Evolutionary conservation across 805 yeast genomes (phyloP), one percentile per base, ranked within the genome.

Genomic region (Cyberlindnera galapagoensis): DNA sequence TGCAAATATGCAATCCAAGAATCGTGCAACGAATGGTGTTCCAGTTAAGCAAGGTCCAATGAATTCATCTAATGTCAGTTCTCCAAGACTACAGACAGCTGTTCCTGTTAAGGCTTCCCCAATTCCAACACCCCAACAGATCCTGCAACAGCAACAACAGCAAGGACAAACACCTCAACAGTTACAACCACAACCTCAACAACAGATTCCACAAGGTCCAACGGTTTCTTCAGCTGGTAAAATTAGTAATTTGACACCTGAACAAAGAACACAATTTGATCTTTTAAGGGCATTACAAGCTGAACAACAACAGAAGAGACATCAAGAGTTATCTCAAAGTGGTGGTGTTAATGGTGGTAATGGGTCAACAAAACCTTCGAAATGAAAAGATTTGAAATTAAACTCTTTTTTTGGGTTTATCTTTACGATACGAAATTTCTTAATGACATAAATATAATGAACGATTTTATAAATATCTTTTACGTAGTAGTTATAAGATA

Each of bases 1-100:
- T 40, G 76, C 82, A 1, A 71, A 66, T 38, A 55, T 72, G 21
- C 80, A 74, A 49, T 41, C 43, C 3, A 47, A 44, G 45, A 69
- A 63, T 29, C 54, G 63, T 19, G 51, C 30, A 36, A 48, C 52
- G 27, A 33, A 37, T 33, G 33, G 40, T 9, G 31, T 19, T 18
- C 21, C 26, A 7, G 17, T 21, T 6, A 6, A 14, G 9, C 15
- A 28, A 19, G 30, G 30, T 8, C 21, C 21, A 9, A 27, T 26
- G 4, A 23, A 38, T 16, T 31, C 16, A 10, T 24, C 38, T 7
- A 32, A 33, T 11, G 30, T 22, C 7, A 30, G 20, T 12, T 17
- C 42, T 9, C 33, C 37, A 17, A 28, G 35, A 24, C n/a, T n/a
- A n/a, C n/a, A n/a, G n/a, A n/a, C 41, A 15, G 37, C 25, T 13